Percentiles rank a stretch among this genome's conserved stretches.
phyloP scores from a whole-genome alignment of 2,329 filamentous ascomycete genomes.

The Aspergillus cejpii region DNA sequence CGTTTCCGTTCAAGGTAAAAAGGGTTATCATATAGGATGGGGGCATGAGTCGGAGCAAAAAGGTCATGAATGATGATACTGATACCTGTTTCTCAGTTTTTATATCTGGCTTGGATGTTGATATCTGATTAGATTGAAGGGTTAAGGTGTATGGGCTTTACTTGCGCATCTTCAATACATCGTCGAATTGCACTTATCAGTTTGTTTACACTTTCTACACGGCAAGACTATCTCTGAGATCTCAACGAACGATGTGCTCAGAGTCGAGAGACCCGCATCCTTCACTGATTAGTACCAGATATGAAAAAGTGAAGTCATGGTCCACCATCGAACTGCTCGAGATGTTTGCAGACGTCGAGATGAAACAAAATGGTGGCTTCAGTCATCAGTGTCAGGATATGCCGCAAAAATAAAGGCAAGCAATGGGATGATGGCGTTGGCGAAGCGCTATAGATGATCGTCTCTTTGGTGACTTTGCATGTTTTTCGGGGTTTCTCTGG shows the following conservation, averaged over 20 bases:
- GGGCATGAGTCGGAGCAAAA: constrained; percentile 20
- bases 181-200: background rate
- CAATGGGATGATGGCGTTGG: no score
- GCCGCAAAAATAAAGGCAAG: background rate
- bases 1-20: constrained; percentile 8
- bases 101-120: constrained; percentile 1
- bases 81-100: constrained; percentile 22
- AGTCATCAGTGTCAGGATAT: background rate
- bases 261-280: no score
- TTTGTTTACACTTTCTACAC: background rate
- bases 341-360: constrained; percentile 22
- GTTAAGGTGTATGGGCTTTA: background rate
- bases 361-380: constrained; percentile 7
- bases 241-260: no score
- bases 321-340: constrained; percentile 19
- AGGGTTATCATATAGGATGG: constrained; percentile 14
- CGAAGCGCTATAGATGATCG: no score
- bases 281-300: no score
- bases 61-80: constrained; percentile 32
- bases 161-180: background rate
- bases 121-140: constrained; percentile 4
- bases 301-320: constrained; percentile 40
- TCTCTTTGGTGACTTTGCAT: no score
- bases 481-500: no score
- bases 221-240: no score